Conservation (phyloP, 352 stramenopile genomes). For the Globisporangium uncinulatum region DNA sequence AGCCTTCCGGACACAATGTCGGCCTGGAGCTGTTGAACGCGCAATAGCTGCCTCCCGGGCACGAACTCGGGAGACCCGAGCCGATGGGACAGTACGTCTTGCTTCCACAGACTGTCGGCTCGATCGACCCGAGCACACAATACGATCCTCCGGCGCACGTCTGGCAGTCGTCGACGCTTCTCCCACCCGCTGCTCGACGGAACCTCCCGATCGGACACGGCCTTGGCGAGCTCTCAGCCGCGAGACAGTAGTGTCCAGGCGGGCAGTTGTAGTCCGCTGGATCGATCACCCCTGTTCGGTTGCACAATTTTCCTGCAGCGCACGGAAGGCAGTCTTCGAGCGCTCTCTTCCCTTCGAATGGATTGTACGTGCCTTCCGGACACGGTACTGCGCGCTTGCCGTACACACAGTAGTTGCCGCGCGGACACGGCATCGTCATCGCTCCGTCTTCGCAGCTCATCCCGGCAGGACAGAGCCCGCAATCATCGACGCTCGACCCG, state of each 20-base stretch:
- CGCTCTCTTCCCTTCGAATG: slow-evolving; percentile 21
- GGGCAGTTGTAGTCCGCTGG: slow-evolving; percentile 61
- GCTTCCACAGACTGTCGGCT: slow-evolving; percentile 42
- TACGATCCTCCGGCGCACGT: slow-evolving; percentile 55
- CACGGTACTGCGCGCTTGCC: slow-evolving; percentile 40
- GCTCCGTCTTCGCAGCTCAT: slow-evolving; percentile 81
- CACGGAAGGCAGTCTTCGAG: slow-evolving; percentile 60
- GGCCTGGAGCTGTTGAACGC: slow-evolving; percentile 59
- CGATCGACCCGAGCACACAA: slow-evolving; percentile 37
- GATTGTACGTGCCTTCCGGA: slow-evolving; percentile 59
- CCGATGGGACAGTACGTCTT: slow-evolving; percentile 57
- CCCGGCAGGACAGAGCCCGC: slow-evolving; percentile 72
- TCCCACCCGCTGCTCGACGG: slow-evolving; percentile 26
- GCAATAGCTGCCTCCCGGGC: slow-evolving; percentile 69
- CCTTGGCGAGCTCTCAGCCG: slow-evolving; percentile 23
- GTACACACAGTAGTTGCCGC: slow-evolving; percentile 51
- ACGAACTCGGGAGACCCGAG: slow-evolving; percentile 39
- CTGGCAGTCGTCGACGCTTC: slow-evolving; percentile 32
- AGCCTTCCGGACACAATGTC: slow-evolving; percentile 61
- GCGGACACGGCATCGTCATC: slow-evolving; percentile 52
- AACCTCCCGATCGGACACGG: slow-evolving; percentile 50
- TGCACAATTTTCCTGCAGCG: slow-evolving; percentile 67
- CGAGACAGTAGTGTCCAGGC: slow-evolving; percentile 62
- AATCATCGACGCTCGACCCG: slow-evolving; percentile 52
- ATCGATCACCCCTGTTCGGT: slow-evolving; percentile 53